Percentiles rank a stretch among this genome's conserved stretches.
These are phyloP conservation scores for Sungouiella thailandica DNA, from an alignment of 805 yeast species.

Conservation along the genomic window DNA sequence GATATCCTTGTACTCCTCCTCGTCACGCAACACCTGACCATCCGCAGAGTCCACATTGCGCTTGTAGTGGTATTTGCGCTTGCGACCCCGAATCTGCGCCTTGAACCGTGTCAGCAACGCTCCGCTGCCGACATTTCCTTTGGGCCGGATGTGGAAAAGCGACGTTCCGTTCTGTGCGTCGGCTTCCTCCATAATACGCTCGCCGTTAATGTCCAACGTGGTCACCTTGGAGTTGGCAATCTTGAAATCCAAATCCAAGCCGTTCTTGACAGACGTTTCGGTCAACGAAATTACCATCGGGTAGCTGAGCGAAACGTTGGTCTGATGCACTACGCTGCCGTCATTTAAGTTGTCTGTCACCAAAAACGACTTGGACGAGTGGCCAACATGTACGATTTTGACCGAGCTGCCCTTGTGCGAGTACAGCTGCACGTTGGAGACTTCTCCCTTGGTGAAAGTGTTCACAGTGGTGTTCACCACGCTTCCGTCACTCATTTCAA, in stretches of 20 bases:
- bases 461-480: conserved; percentile 24
- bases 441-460: conserved; percentile 24
- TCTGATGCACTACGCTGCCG: conserved; percentile 8
- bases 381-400: conserved; percentile 21
- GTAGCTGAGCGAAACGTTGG: conserved; percentile 17
- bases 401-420: conserved; percentile 38
- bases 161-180: conserved; percentile 44
- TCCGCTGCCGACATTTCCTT: conserved; percentile 46
- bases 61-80: conserved; percentile 15
- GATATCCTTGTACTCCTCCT: conserved; percentile 1
- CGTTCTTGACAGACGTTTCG: conserved; percentile 14
- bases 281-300: conserved; percentile 25
- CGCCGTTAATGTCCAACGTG: conserved; percentile 15
- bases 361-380: conserved; percentile 15
- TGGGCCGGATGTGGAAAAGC: conserved; percentile 34
- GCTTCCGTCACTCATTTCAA: conserved; percentile 36
- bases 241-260: conserved; percentile 22
- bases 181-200: conserved; percentile 17
- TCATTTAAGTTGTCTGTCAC: conserved; percentile 20
- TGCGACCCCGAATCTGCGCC: conserved; percentile 15
- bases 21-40: conserved; percentile 22
- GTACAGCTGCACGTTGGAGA: conserved; percentile 37
- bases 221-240: conserved; percentile 17
- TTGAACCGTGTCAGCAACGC: conserved; percentile 27
- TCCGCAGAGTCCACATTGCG: conserved; percentile 31